Percentiles rank a stretch among this genome's conserved stretches.
phyloP scores from a whole-genome alignment of 2,329 filamentous ascomycete species.

The Aspergillus oerlinghausenensis region DNA sequence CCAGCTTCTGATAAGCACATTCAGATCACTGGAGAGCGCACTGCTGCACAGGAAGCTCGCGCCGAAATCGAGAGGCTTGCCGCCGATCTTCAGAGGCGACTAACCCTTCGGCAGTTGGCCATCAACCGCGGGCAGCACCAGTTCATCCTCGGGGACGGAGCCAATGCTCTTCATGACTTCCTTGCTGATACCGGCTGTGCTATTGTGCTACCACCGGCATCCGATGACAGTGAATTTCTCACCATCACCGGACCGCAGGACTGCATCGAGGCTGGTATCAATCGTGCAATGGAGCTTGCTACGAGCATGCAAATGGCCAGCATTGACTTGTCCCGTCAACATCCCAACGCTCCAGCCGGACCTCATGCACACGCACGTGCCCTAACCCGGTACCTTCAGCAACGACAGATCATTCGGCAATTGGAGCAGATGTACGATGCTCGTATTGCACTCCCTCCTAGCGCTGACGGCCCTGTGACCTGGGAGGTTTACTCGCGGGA shows the following conservation, averaged over 20 bases:
- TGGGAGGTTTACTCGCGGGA: conserved; percentile 90
- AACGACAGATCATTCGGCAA: conserved; percentile 74
- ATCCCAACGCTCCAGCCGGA: conserved; percentile 67
- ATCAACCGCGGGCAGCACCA: conserved; percentile 87
- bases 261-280: conserved; percentile 67
- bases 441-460: conserved; percentile 77
- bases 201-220: conserved; percentile 71
- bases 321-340: conserved; percentile 76
- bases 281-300: conserved; percentile 83
- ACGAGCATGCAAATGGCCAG: conserved; percentile 79
- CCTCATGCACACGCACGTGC: conserved; percentile 76
- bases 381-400: conserved; percentile 79
- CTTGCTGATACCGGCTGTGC: conserved; percentile 85
- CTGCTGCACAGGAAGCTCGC: conserved; percentile 72
- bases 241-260: conserved; percentile 78
- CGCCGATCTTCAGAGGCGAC: conserved; percentile 67
- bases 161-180: conserved; percentile 77
- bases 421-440: conserved; percentile 76
- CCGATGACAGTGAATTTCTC: conserved; percentile 75
- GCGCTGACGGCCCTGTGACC: conserved; percentile 61
- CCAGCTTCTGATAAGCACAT: conserved; percentile 75
- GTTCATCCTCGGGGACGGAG: conserved; percentile 86
- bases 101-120: conserved; percentile 72
- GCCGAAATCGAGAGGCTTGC: conserved; percentile 76
- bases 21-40: conserved; percentile 77